Evolutionary conservation across 306 rosid species (phyloP).

Genomic region (Sesbania bispinosa): DNA sequence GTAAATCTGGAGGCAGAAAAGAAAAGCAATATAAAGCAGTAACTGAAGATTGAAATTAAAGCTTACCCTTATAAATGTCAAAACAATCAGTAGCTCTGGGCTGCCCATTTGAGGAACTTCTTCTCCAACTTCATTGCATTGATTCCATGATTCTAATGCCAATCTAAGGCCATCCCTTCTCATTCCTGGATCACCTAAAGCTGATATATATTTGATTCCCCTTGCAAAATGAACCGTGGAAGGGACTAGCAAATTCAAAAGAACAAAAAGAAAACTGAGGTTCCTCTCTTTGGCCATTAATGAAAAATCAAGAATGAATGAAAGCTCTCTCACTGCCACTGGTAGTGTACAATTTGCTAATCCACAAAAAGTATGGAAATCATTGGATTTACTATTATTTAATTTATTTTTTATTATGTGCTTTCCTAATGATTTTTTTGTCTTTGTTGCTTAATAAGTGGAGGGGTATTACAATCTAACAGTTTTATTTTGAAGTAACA

Average conservation of each 20-base stretch:
- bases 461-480: background rate
- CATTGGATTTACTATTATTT: background rate
- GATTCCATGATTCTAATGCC: conserved; percentile 67
- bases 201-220: conserved; percentile 32
- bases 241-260: background rate
- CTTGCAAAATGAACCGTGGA: background rate
- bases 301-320: background rate
- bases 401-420: background rate
- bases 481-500: background rate
- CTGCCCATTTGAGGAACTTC: conserved; percentile 51
- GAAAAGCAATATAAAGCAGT: no score
- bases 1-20: no score
- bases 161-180: conserved; percentile 47
- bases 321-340: background rate
- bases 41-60: no score
- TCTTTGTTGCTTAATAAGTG: background rate
- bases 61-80: conserved; percentile 27
- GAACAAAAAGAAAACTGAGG: background rate
- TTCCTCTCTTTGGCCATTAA: conserved; percentile 7
- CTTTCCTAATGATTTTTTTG: background rate
- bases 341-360: background rate
- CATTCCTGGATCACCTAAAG: conserved; percentile 58
- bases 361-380: background rate
- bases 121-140: conserved; percentile 67
- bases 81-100: conserved; percentile 64